Percentiles rank a stretch among this genome's conserved stretches.
phyloP scores from a whole-genome alignment of 2,329 filamentous ascomycete genomes.

The Colletotrichum sidae region DNA sequence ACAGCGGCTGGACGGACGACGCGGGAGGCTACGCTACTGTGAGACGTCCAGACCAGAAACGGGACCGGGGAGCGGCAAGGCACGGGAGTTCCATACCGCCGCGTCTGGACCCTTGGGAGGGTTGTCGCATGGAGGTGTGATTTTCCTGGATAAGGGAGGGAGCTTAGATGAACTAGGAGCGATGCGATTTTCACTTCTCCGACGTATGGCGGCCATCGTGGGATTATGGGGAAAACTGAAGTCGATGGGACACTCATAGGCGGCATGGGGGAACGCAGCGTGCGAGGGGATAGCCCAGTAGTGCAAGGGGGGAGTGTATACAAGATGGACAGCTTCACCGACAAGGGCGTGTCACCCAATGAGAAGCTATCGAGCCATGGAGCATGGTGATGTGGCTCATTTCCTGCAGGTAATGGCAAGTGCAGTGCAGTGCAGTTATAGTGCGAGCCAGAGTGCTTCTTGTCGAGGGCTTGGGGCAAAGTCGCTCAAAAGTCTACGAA shows the following conservation, averaged over 20 bases:
- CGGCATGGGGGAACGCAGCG: neutral
- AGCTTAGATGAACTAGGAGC: conserved; percentile 2
- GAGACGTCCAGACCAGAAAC: conserved; percentile 1
- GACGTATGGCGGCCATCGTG: conserved; percentile 17
- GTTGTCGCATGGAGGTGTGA: neutral
- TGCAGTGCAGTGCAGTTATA: neutral
- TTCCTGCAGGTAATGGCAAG: conserved; percentile 13
- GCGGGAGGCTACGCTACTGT: conserved; percentile 1
- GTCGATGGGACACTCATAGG: conserved; percentile 27
- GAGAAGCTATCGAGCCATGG: neutral
- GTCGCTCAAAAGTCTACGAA: conserved; percentile 7
- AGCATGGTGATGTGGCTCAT: neutral
- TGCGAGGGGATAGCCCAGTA: neutral
- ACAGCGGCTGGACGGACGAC: conserved; percentile 6
- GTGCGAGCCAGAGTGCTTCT: conserved; percentile 3
- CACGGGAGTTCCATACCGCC: neutral
- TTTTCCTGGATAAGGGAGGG: neutral
- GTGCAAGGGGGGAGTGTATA: conserved; percentile 19
- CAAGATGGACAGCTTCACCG: neutral
- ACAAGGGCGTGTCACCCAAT: neutral
- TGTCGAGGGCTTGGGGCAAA: neutral
- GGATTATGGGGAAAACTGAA: conserved; percentile 6
- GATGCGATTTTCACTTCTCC: conserved; percentile 20
- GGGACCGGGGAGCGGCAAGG: conserved; percentile 18
- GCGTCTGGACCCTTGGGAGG: neutral